These are phyloP conservation scores for Arthrobotrys sinensis DNA, from an alignment of 2,329 filamentous ascomycete genomes.

Conservation along the genomic window DNA sequence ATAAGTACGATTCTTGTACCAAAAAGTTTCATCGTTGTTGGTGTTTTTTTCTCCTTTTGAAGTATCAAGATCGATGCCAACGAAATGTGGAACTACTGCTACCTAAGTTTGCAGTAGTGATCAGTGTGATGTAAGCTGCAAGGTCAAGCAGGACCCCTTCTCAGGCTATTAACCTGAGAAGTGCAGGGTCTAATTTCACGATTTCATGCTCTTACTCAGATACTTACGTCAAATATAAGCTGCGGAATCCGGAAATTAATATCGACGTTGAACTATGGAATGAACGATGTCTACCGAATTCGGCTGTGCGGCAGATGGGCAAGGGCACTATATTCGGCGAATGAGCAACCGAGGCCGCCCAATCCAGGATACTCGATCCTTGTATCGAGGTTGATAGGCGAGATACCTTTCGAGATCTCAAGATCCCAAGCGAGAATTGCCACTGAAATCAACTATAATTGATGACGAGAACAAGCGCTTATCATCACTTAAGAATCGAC, in stretches of 20 bases:
- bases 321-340: conserved; percentile 32
- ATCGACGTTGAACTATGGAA: conserved; percentile 26
- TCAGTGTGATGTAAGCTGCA: conserved; percentile 28
- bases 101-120: conserved; percentile 4
- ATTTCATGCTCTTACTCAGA: conserved; percentile 27
- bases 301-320: conserved; percentile 31
- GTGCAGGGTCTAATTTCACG: conserved; percentile 22
- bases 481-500: not conserved
- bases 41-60: not conserved
- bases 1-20: conserved; percentile 14
- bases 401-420: conserved; percentile 28
- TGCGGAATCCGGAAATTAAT: conserved; percentile 54
- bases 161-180: not conserved
- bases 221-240: conserved; percentile 45
- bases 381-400: conserved; percentile 43
- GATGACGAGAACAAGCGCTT: not conserved
- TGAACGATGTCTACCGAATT: conserved; percentile 28
- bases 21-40: not conserved
- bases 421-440: conserved; percentile 5
- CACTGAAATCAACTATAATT: conserved; percentile 9
- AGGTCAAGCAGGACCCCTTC: conserved; percentile 13
- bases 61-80: conserved; percentile 11
- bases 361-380: conserved; percentile 42
- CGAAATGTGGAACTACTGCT: not conserved
- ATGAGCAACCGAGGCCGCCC: conserved; percentile 14